A percentile compares a stretch with the other conserved stretches of the same genome.
Conservation (phyloP, 805 yeast species). For the Komagataella pastoris region DNA sequence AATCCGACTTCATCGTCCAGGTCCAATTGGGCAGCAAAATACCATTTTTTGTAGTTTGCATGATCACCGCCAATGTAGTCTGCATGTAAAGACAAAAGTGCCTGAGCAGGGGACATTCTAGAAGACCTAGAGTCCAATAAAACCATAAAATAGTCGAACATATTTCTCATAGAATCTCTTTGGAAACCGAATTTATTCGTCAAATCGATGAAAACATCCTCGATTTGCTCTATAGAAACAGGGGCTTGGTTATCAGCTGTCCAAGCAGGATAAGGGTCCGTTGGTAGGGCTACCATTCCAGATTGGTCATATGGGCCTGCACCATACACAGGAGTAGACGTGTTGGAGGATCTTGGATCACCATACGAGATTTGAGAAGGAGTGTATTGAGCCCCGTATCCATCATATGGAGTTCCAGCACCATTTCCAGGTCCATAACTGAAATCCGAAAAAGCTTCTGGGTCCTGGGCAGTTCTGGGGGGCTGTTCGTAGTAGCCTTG, state of each 20-base stretch:
- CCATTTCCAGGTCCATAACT: slow-evolving; percentile 33
- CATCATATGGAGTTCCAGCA: slow-evolving; percentile 53
- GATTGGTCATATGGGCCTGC: slow-evolving; percentile 25
- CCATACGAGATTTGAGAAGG: slow-evolving; percentile 84
- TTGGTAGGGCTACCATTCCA: slow-evolving; percentile 52
- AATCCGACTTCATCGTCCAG: slow-evolving; percentile 77
- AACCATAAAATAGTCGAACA: slow-evolving; percentile 82
- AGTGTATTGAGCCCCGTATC: slow-evolving; percentile 57
- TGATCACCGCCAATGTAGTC: slow-evolving; percentile 83
- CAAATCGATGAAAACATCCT: slow-evolving; percentile 74
- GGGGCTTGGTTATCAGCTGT: slow-evolving; percentile 92
- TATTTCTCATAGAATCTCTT: slow-evolving; percentile 86
- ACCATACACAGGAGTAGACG: slow-evolving; percentile 89
- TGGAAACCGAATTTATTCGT: slow-evolving; percentile 81
- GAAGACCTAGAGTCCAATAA: slow-evolving; percentile 73
- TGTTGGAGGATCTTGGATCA: slow-evolving; percentile 79
- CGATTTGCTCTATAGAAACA: slow-evolving; percentile 71
- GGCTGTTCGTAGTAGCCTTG: slow-evolving; percentile 42
- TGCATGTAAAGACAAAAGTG: slow-evolving; percentile 68
- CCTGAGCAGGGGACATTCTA: slow-evolving; percentile 85
- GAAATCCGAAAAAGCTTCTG: slow-evolving; percentile 48
- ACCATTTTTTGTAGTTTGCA: slow-evolving; percentile 82
- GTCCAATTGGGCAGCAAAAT: slow-evolving; percentile 79
- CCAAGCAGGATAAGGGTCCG: slow-evolving; percentile 99
- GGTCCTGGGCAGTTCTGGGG: slow-evolving; percentile 22